These are phyloP conservation scores for Sugiyamaella chiloensis DNA, from an alignment of 805 yeast species.

Conservation along the genomic window DNA sequence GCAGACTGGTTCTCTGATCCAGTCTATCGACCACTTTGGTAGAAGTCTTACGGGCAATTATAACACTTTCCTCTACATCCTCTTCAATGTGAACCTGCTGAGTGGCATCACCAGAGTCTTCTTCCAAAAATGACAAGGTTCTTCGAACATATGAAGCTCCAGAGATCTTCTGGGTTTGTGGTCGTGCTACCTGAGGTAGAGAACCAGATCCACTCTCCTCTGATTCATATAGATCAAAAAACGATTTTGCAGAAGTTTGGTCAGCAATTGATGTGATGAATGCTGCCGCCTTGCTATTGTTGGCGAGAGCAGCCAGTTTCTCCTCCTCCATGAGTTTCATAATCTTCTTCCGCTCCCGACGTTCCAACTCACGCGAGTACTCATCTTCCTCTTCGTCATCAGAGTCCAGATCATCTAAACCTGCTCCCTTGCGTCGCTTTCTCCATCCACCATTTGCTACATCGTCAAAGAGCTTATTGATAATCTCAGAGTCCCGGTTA, in stretches of 20 bases:
- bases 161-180: conserved; percentile 2
- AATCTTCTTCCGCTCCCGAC: conserved; percentile 22
- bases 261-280: conserved; percentile 27
- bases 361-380: conserved; percentile 13
- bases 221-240: neutral
- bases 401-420: conserved; percentile 18
- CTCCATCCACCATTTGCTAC: conserved; percentile 28
- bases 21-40: neutral
- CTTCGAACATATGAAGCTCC: conserved; percentile 14
- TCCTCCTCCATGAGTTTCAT: conserved; percentile 23
- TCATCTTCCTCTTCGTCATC: conserved; percentile 20
- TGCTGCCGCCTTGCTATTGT: conserved; percentile 25
- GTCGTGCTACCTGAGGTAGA: neutral
- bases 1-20: neutral
- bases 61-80: conserved; percentile 5
- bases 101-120: conserved; percentile 11
- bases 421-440: conserved; percentile 16
- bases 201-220: conserved; percentile 4
- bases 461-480: conserved; percentile 25
- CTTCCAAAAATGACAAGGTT: conserved; percentile 24
- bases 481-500: conserved; percentile 22
- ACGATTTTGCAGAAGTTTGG: neutral
- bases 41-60: neutral
- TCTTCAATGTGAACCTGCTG: neutral
- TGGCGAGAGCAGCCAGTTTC: conserved; percentile 20